Evolutionary conservation across 176 grass and related monocot species (phyloP).

Genomic region (Aegilops longissima): DNA sequence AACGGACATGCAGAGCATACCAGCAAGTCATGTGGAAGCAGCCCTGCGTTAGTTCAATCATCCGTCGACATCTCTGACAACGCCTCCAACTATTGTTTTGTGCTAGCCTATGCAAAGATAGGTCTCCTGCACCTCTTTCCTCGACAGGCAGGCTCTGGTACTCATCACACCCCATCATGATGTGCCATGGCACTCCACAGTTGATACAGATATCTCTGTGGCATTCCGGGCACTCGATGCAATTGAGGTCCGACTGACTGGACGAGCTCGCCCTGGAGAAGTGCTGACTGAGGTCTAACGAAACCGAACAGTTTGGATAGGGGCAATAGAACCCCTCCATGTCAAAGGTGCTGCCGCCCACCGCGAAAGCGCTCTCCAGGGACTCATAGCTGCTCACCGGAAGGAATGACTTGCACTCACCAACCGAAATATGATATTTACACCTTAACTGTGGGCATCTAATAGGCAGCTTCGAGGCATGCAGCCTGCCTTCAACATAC

Average conservation of each 20-base stretch:
- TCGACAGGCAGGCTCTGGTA: slow-evolving; percentile 65
- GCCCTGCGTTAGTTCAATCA: slow-evolving; percentile 70
- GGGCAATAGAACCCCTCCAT: slow-evolving; percentile 80
- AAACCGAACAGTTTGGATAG: slow-evolving; percentile 70
- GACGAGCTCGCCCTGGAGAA: slow-evolving; percentile 76
- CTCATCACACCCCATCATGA: slow-evolving; percentile 84
- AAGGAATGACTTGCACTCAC: slow-evolving; percentile 68
- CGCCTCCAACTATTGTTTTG: slow-evolving; percentile 71
- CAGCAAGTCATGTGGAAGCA: slow-evolving; percentile 88
- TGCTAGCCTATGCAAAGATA: slow-evolving; percentile 56
- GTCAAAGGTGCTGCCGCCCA: slow-evolving; percentile 29
- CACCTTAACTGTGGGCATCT: slow-evolving; percentile 65
- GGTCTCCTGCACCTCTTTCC: slow-evolving; percentile 56
- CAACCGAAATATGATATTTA: slow-evolving; percentile 61
- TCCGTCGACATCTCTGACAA: slow-evolving; percentile 67
- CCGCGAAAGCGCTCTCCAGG: slow-evolving; percentile 44
- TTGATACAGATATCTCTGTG: slow-evolving; percentile 84
- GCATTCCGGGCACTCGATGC: slow-evolving; percentile 79
- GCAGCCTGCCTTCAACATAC: slow-evolving; percentile 57
- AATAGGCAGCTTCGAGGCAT: slow-evolving; percentile 45
- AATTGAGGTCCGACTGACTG: slow-evolving; percentile 58
- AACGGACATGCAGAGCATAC: slow-evolving; percentile 41
- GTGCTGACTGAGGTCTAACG: slow-evolving; percentile 61
- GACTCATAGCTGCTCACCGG: slow-evolving; percentile 57
- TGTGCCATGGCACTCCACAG: slow-evolving; percentile 84